Evolutionary conservation across 495 filamentous ascomycete genomes (phyloP).

Genomic region (Penicillium flavigenum): DNA sequence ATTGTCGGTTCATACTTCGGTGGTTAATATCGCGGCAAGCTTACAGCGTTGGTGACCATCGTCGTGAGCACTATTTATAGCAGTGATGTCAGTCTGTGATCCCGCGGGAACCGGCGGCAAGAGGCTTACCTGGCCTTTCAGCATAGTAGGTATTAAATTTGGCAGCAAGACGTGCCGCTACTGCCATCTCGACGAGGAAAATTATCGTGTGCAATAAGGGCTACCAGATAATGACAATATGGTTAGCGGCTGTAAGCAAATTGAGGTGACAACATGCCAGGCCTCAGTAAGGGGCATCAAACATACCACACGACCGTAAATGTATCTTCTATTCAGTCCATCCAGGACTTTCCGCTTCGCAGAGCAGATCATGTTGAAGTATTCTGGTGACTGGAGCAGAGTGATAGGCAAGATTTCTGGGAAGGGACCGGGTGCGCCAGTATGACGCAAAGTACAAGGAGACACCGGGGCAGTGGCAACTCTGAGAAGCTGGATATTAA

Average conservation of each 20-base stretch:
- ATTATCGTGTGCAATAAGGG: constrained; percentile 84
- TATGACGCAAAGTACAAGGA: constrained; percentile 43
- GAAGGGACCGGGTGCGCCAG: constrained; percentile 28
- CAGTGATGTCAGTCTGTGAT: constrained; percentile 27
- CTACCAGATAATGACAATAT: constrained; percentile 44
- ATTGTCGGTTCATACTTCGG: neutral
- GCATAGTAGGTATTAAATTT: constrained; percentile 94
- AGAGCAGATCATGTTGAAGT: constrained; percentile 44
- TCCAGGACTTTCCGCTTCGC: constrained; percentile 61
- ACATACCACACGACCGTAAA: constrained; percentile 76
- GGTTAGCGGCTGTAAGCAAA: constrained; percentile 15
- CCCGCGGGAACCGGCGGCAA: constrained; percentile 7
- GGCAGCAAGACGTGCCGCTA: constrained; percentile 73
- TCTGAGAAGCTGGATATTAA: neutral
- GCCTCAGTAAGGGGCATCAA: neutral
- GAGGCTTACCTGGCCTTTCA: constrained; percentile 67
- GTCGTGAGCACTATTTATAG: constrained; percentile 76
- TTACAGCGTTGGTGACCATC: constrained; percentile 96
- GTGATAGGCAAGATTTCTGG: constrained; percentile 29
- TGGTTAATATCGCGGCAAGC: constrained; percentile 23
- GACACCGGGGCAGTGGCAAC: constrained; percentile 2
- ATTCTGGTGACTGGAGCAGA: constrained; percentile 7
- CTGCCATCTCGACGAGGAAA: constrained; percentile 83
- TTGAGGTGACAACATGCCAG: constrained; percentile 1
- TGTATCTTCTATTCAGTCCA: constrained; percentile 72